Percentiles rank a stretch among this genome's conserved stretches.
Evolutionary conservation across 192 early-diverging fungal genomes (phyloP).

Genomic region (Cetraspora pellucida): DNA sequence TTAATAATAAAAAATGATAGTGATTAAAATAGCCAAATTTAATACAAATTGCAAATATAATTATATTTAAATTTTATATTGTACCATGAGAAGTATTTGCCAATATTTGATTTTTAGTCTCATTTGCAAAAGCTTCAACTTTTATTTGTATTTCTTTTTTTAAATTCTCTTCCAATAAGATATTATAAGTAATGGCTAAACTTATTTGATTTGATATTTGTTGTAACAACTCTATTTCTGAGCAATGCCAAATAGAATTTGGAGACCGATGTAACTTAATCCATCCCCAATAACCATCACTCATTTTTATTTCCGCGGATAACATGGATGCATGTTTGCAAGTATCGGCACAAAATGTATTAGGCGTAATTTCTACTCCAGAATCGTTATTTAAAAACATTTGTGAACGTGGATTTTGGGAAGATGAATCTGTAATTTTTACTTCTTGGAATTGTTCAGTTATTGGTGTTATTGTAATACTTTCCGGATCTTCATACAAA

Average conservation of each 20-base stretch:
- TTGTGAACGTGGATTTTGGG: background rate
- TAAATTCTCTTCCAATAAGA: constrained; percentile 43
- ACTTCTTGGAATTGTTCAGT: no score
- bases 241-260: constrained; percentile 38
- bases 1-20: no score
- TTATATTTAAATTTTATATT: background rate
- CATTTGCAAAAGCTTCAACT: constrained; percentile 44
- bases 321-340: constrained; percentile 38
- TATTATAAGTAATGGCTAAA: constrained; percentile 45
- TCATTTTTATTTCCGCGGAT: constrained; percentile 39
- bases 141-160: constrained; percentile 47
- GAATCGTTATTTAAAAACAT: background rate
- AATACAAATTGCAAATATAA: background rate
- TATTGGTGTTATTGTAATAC: no score
- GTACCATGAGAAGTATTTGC: constrained; percentile 46
- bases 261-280: constrained; percentile 36
- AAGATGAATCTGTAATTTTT: background rate
- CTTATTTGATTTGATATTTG: no score
- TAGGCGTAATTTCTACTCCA: background rate
- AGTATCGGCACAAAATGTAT: background rate
- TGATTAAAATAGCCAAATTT: background rate
- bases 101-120: constrained; percentile 47
- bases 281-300: constrained; percentile 44
- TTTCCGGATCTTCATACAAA: no score
- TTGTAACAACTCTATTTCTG: constrained; percentile 43